Conservation (phyloP, 1,139 yeast genomes). For the Magnusiomyces sp. region DNA sequence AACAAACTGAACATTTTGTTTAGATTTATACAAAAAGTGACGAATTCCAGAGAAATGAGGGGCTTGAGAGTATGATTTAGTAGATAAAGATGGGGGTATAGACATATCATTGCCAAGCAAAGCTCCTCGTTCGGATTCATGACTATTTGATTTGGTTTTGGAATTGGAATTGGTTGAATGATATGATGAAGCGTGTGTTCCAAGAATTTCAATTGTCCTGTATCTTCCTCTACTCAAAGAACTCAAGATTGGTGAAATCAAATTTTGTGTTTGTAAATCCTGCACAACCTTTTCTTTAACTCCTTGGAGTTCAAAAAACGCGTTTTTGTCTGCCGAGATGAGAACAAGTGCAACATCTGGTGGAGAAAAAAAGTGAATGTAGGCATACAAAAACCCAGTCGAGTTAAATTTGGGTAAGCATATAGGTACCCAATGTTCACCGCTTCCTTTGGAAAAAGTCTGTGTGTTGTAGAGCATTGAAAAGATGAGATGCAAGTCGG, state of each 20-base stretch:
- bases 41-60: constrained; percentile 33
- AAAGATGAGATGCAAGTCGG: constrained; percentile 56
- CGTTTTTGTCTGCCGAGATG: constrained; percentile 73
- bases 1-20: constrained; percentile 51
- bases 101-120: no score
- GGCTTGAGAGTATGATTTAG: no score
- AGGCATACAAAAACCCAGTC: constrained; percentile 78
- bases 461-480: constrained; percentile 51
- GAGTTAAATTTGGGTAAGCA: constrained; percentile 88
- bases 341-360: constrained; percentile 53
- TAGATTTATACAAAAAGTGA: constrained; percentile 76
- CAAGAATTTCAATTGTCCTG: constrained; percentile 45
- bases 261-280: constrained; percentile 32
- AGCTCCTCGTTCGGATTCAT: no score
- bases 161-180: background rate
- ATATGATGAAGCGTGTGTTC: constrained; percentile 2
- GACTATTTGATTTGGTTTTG: no score
- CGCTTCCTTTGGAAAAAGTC: constrained; percentile 41
- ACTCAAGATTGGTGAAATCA: constrained; percentile 32
- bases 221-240: constrained; percentile 38
- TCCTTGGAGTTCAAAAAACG: constrained; percentile 66
- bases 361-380: constrained; percentile 49
- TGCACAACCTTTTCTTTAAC: constrained; percentile 47
- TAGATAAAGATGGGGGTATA: no score
- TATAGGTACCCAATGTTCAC: constrained; percentile 88